These are phyloP conservation scores for Hypsizygus marmoreus DNA, from an alignment of 768 basidiomycete species.

Conservation along the genomic window DNA sequence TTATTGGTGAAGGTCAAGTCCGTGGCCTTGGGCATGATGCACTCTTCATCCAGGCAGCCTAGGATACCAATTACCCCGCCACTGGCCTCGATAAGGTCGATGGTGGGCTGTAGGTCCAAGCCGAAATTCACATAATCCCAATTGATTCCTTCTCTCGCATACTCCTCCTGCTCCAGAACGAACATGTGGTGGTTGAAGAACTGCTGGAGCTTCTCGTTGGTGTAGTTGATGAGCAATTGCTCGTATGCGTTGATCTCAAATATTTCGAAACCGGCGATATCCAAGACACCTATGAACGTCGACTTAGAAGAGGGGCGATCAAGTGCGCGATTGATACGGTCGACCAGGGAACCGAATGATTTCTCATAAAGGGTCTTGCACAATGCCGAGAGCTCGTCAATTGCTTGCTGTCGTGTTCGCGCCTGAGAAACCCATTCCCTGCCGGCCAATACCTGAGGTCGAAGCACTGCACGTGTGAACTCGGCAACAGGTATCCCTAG, in stretches of 20 bases:
- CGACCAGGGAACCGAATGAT: slow-evolving; percentile 91
- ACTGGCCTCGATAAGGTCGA: slow-evolving; percentile 93
- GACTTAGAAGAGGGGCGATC: slow-evolving; percentile 91
- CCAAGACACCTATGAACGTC: slow-evolving; percentile 96
- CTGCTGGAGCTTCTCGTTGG: slow-evolving; percentile 98
- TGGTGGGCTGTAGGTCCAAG: slow-evolving; percentile 95
- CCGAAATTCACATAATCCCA: slow-evolving; percentile 99
- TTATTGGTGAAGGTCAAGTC: slow-evolving; percentile 95
- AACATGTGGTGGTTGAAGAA: slow-evolving; percentile 99
- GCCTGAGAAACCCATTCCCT: slow-evolving; percentile 97
- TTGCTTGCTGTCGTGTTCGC: slow-evolving; percentile 85
- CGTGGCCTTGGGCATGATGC: slow-evolving; percentile 99
- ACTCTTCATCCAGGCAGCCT: slow-evolving; percentile 94
- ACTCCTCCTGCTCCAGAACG: slow-evolving; percentile 98
- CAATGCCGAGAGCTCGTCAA: slow-evolving; percentile 87
- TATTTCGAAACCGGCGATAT: slow-evolving; percentile 99
- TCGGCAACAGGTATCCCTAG: slow-evolving; percentile 87
- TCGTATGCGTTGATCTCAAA: slow-evolving; percentile 94
- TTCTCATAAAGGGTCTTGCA: slow-evolving; percentile 98
- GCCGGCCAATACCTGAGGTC: slow-evolving; percentile 90
- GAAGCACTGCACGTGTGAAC: slow-evolving; percentile 85
- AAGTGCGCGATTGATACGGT: slow-evolving; percentile 91
- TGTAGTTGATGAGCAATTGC: slow-evolving; percentile 97
- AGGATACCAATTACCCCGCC: slow-evolving; percentile 85
- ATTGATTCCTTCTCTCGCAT: slow-evolving; percentile 91